phyloP scores from a whole-genome alignment of 257 asterid genomes.

The Paraleonurus japonicus region DNA sequence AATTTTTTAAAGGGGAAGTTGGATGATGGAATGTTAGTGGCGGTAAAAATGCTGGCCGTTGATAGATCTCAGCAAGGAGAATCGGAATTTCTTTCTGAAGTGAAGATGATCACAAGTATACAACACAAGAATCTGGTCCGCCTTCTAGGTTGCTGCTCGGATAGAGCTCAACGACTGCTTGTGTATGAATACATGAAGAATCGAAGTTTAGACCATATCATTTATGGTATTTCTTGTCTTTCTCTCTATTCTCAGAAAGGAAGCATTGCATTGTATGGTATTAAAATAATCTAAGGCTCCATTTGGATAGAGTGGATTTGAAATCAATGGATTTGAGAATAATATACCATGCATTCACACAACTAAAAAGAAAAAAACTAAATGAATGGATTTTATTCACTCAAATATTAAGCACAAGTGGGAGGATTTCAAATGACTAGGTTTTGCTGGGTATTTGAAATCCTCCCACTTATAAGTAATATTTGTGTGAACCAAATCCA shows the following conservation, averaged over 20 bases:
- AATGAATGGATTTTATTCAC: too few species aligned
- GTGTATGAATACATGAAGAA: slow-evolving; percentile 85
- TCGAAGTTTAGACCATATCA: slow-evolving; percentile 65
- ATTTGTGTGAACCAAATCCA: too few species aligned
- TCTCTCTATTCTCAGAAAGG: neutral
- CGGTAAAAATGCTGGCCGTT: slow-evolving; percentile 61
- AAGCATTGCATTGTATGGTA: neutral
- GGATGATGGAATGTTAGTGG: slow-evolving; percentile 57
- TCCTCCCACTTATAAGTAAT: too few species aligned
- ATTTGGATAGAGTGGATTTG: too few species aligned
- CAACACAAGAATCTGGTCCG: slow-evolving; percentile 83
- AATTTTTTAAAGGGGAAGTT: slow-evolving; percentile 51
- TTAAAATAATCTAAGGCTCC: neutral
- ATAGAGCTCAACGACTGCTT: slow-evolving; percentile 67
- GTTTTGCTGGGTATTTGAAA: too few species aligned
- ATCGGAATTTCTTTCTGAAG: slow-evolving; percentile 68
- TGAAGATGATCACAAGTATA: slow-evolving; percentile 71
- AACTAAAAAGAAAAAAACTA: too few species aligned
- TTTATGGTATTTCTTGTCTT: slow-evolving; percentile 51
- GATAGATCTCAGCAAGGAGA: slow-evolving; percentile 83
- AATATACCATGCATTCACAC: too few species aligned
- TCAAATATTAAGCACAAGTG: too few species aligned
- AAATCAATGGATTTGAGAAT: too few species aligned
- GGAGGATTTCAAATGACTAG: too few species aligned
- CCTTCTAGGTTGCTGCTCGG: slow-evolving; percentile 78